phyloP scores from a whole-genome alignment of 495 filamentous ascomycete genomes.

The Talaromyces adpressus region DNA sequence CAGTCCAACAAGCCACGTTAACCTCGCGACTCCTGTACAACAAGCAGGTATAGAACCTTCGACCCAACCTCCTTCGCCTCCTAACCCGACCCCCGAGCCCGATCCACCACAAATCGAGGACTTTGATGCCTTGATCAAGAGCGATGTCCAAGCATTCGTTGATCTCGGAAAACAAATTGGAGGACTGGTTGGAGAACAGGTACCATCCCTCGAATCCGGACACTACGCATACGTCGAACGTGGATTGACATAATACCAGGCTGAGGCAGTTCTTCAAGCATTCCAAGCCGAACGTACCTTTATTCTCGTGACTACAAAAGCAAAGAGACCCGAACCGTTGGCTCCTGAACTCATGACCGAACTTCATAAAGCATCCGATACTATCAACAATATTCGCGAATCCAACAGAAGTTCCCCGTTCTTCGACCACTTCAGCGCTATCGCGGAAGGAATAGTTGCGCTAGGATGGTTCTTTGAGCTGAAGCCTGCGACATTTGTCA shows the following conservation, averaged over 20 bases:
- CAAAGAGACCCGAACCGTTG: slow-evolving; percentile 78
- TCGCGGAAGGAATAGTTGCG: slow-evolving; percentile 81
- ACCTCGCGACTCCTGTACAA: slow-evolving; percentile 30
- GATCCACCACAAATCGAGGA: slow-evolving; percentile 75
- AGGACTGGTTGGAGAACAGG: slow-evolving; percentile 73
- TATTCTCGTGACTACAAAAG: slow-evolving; percentile 78
- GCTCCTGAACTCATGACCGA: slow-evolving; percentile 71
- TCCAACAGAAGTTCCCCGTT: slow-evolving; percentile 61
- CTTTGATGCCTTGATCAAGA: slow-evolving; percentile 73
- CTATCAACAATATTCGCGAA: slow-evolving; percentile 71
- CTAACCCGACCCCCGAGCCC: slow-evolving; percentile 44
- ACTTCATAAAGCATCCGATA: slow-evolving; percentile 69
- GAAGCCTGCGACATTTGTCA: slow-evolving; percentile 75
- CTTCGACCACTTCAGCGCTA: slow-evolving; percentile 72
- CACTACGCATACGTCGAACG: background rate
- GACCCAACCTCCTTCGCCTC: slow-evolving; percentile 30
- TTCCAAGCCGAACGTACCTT: slow-evolving; percentile 84
- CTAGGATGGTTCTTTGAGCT: slow-evolving; percentile 79
- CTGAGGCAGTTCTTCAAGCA: slow-evolving; percentile 51
- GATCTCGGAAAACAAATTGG: slow-evolving; percentile 71
- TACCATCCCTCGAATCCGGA: slow-evolving; percentile 21
- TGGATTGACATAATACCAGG: slow-evolving; percentile 27
- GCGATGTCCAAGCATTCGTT: slow-evolving; percentile 70
- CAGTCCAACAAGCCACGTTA: slow-evolving; percentile 36
- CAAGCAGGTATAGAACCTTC: slow-evolving; percentile 30